These are phyloP conservation scores for Camelina hispida DNA, from an alignment of 345 rosid genomes.

Conservation along the genomic window DNA sequence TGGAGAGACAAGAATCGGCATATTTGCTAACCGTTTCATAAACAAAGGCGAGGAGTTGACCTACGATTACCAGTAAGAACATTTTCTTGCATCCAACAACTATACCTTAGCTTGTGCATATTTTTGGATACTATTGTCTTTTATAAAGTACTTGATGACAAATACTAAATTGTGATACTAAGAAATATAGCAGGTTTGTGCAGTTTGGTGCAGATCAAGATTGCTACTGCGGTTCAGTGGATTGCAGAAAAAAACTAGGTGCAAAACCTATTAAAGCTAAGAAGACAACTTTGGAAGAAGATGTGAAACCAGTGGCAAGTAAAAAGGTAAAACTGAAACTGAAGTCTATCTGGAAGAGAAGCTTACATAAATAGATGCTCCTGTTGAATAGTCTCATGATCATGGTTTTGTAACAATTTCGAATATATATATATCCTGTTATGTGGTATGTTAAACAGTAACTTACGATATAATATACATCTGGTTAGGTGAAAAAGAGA, in stretches of 20 bases:
- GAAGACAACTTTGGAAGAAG: conserved; percentile 60
- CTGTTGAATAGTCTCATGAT: background rate
- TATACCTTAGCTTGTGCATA: background rate
- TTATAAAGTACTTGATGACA: background rate
- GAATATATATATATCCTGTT: background rate
- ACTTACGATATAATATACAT: conserved; percentile 36
- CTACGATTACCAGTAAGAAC: conserved; percentile 90
- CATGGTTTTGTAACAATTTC: background rate
- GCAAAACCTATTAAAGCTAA: conserved; percentile 74
- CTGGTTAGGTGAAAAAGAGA: conserved; percentile 62
- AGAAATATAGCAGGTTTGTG: conserved; percentile 85
- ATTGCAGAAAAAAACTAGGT: conserved; percentile 83
- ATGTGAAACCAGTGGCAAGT: conserved; percentile 63
- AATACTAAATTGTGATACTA: conserved; percentile 42
- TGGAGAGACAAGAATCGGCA: conserved; percentile 95
- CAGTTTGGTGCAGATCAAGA: conserved; percentile 99
- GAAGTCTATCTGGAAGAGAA: conserved; percentile 52
- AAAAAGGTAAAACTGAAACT: conserved; percentile 55
- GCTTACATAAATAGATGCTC: conserved; percentile 41
- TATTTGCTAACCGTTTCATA: conserved; percentile 80
- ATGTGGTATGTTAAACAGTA: background rate
- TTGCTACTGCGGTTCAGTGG: conserved; percentile 81
- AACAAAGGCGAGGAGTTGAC: conserved; percentile 88
- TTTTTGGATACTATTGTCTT: background rate
- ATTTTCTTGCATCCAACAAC: conserved; percentile 26